Percentiles rank a stretch among this genome's conserved stretches.
Conservation (phyloP, 345 rosid species). For the Euphorbia peplus region DNA sequence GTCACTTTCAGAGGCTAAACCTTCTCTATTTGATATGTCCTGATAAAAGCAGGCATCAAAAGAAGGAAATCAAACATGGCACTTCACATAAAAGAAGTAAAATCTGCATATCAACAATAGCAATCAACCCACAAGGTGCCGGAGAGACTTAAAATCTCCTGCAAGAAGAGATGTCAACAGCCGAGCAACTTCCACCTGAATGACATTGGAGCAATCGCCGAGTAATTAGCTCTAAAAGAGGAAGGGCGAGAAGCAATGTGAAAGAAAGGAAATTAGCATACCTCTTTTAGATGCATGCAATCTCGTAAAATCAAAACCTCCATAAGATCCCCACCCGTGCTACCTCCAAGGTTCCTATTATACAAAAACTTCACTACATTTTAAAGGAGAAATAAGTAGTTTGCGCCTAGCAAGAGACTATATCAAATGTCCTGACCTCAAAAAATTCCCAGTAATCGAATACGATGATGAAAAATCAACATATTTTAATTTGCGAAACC, state of each 20-base stretch:
- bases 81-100: conserved; percentile 1
- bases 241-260: neutral
- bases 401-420: neutral
- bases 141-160: conserved; percentile 68
- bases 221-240: neutral
- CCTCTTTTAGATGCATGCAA: conserved; percentile 79
- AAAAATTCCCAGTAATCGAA: conserved; percentile 66
- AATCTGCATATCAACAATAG: conserved; percentile 13
- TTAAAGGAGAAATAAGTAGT: conserved; percentile 3
- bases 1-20: conserved; percentile 58
- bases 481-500: conserved; percentile 56
- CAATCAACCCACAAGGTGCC: conserved; percentile 53
- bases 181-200: conserved; percentile 70
- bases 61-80: conserved; percentile 12
- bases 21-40: conserved; percentile 81
- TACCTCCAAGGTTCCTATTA: conserved; percentile 57
- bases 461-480: conserved; percentile 72
- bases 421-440: conserved; percentile 45
- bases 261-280: conserved; percentile 15
- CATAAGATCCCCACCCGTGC: conserved; percentile 48
- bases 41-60: conserved; percentile 21
- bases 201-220: conserved; percentile 5
- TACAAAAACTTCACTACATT: neutral
- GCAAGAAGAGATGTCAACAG: conserved; percentile 53
- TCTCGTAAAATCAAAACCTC: conserved; percentile 73